phyloP scores from a whole-genome alignment of 805 yeast species.

The Kodamaea fukazawae region DNA sequence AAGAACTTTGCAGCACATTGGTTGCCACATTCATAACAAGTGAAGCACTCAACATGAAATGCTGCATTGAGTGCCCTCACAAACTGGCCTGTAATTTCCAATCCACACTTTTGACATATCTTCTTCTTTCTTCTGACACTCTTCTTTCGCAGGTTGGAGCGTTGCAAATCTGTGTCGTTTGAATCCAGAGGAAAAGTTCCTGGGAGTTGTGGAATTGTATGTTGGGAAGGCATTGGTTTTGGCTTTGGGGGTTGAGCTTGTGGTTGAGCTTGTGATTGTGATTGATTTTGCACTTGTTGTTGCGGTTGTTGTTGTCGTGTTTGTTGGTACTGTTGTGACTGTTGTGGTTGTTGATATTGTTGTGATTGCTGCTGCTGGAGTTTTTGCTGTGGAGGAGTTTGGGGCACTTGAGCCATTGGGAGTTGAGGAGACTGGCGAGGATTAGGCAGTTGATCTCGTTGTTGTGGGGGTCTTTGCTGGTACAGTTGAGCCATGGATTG shows the following conservation, averaged over 20 bases:
- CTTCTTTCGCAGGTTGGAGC: conserved; percentile 8
- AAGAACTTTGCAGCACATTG: conserved; percentile 86
- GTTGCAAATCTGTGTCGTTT: background rate
- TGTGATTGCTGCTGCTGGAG: conserved; percentile 1
- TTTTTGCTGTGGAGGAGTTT: conserved; percentile 5
- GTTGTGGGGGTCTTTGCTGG: background rate
- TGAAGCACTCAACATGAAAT: conserved; percentile 85
- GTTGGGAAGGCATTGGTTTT: conserved; percentile 3
- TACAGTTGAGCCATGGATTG: background rate
- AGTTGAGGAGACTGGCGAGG: conserved; percentile 1
- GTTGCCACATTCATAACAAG: conserved; percentile 78
- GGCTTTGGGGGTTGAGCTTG: background rate
- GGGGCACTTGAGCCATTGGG: background rate
- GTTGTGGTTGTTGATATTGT: background rate
- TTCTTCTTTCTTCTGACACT: conserved; percentile 24
- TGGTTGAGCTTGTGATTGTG: conserved; percentile 1
- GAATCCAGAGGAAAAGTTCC: background rate
- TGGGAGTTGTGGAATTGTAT: conserved; percentile 4
- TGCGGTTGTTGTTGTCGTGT: background rate
- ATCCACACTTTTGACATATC: conserved; percentile 35
- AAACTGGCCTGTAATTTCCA: conserved; percentile 58
- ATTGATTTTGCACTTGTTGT: background rate
- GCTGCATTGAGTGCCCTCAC: conserved; percentile 80
- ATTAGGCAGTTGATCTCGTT: conserved; percentile 1
- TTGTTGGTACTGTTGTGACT: background rate